Base-by-base conservation (phyloP, 208 protist genomes). In the Trypanosoma cruzi region DNA sequence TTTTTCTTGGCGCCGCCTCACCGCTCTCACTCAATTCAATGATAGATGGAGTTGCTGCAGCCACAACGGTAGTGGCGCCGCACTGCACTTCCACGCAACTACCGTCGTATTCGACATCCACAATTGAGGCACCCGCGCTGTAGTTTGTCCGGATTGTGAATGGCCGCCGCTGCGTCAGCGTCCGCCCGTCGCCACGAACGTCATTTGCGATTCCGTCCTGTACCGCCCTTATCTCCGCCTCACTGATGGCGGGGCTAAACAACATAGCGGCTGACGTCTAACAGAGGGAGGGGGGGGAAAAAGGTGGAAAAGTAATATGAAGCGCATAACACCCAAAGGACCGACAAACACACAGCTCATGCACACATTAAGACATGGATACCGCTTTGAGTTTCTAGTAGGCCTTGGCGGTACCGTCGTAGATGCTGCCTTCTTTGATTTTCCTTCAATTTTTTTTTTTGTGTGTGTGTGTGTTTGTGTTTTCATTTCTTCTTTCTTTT, bases 131-230 rank as follows among this genome's bases (percentile, higher is more conserved):
- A 24, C 59, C 60, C 16, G 28, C 24, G 32, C n/a, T 7, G 52
- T 56, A 14, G n/a, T 46, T 69, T 34, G 54, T 14, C 20, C 54
- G 6, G 46, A 90, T 46, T 40, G 70, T 72, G 42, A 90, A 74
- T 0, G 80, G 85, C 1, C 90, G 85, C 40, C 80, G 90, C 82
- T 93, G 90, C 65, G 92, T 77, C 44, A 93, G 84, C 4, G 82
- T 84, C 36, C 90, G 86, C 22, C 90, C 90, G 62, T 95, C 90
- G 52, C 82, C 75, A 22, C 90, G 85, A 10, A 90, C 73, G 60
- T 91, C 86, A 59, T 86, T 76, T 28, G 61, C 59, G 28, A 95
- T 73, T 24, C 87, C 83, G 44, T 92, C 87, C 55, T 93, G 90
- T 34, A 95, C 82, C 22, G 78, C 54, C 8, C 78, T 78, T 57